Base-by-base conservation (phyloP, 768 basidiomycete species). In the Pulveroboletus sp. region DNA sequence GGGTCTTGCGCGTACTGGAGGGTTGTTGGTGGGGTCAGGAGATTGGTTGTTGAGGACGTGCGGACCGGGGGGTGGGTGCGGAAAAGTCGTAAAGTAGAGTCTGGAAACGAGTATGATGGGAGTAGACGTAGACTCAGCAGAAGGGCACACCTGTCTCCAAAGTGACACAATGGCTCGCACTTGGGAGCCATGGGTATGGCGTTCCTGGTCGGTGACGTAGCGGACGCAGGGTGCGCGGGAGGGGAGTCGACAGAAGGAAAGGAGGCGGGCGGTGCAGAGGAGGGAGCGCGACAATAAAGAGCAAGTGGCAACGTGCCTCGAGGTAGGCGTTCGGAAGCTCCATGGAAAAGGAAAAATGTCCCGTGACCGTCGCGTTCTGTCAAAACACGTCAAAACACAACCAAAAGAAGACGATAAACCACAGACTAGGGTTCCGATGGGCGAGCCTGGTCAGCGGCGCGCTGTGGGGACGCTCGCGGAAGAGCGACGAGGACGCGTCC, bases 11-110 rank as follows among this genome's bases (percentile, higher is more conserved):
- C 87, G 84, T 28, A 89, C 69, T 62, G 73, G 76, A 62, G 87
- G 87, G 44, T 73, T 72, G 69, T 76, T 77, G 41, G 68, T 70
- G 10, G 76, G 68, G 44, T 82, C 79, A 39, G 74, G 63, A 31
- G 80, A 68, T 37, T 77, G 70, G 36, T 73, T 72, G 60, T 93
- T 93, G 57, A 93, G 76, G 30, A 72, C 57, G 32, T 84, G 75
- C 24, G 86, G 79, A 49, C 72, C 68, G 15, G 91, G 91, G 3
- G 81, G 70, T 15, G 90, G 89, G 59, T 83, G 78, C 21, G 84
- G 82, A 61, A 92, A 93, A n/a, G 87, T 86, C 21, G 91, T 93
- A 67, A 93, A 93, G 73, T 83, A 93, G 38, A 93, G 78, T 68
- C 90, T 89, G 68, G 35, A 40, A 33, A 40, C 53, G 33, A 53